These are phyloP conservation scores for Arthrinium puccinioides DNA, from an alignment of 2,329 filamentous ascomycete species.

Conservation along the genomic window DNA sequence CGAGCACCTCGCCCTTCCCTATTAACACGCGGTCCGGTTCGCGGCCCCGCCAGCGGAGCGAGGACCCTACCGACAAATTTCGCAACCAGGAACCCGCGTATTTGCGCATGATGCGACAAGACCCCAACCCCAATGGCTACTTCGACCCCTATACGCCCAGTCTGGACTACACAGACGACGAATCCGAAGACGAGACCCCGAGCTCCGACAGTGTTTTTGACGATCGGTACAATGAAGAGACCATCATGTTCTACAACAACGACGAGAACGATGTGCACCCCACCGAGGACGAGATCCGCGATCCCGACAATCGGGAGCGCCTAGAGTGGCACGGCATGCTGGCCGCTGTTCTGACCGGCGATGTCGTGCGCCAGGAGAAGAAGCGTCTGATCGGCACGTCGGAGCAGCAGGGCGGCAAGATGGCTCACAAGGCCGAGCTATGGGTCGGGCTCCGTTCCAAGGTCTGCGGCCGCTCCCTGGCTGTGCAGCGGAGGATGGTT, in stretches of 20 bases:
- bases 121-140: conserved; percentile 54
- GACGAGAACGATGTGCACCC: conserved; percentile 84
- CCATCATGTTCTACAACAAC: conserved; percentile 70
- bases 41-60: conserved; percentile 47
- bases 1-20: conserved; percentile 33
- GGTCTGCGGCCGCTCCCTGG: conserved; percentile 73
- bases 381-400: conserved; percentile 80
- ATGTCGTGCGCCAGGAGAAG: conserved; percentile 97
- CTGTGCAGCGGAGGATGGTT: conserved; percentile 79
- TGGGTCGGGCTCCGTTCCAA: conserved; percentile 86
- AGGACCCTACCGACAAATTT: conserved; percentile 35
- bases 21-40: conserved; percentile 31
- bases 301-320: conserved; percentile 80
- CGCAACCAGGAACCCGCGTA: conserved; percentile 90
- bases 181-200: conserved; percentile 85
- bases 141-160: conserved; percentile 66
- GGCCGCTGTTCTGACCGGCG: conserved; percentile 87
- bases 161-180: conserved; percentile 65
- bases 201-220: conserved; percentile 79
- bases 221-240: conserved; percentile 84
- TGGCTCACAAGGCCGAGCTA: conserved; percentile 69
- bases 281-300: conserved; percentile 80
- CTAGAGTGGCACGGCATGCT: conserved; percentile 99
- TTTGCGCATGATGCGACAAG: conserved; percentile 82
- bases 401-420: conserved; percentile 48